Percentiles rank a stretch among this genome's conserved stretches.
These are phyloP conservation scores for Parascedosporium putredinis DNA, from an alignment of 2,329 filamentous ascomycete genomes.

Conservation along the genomic window DNA sequence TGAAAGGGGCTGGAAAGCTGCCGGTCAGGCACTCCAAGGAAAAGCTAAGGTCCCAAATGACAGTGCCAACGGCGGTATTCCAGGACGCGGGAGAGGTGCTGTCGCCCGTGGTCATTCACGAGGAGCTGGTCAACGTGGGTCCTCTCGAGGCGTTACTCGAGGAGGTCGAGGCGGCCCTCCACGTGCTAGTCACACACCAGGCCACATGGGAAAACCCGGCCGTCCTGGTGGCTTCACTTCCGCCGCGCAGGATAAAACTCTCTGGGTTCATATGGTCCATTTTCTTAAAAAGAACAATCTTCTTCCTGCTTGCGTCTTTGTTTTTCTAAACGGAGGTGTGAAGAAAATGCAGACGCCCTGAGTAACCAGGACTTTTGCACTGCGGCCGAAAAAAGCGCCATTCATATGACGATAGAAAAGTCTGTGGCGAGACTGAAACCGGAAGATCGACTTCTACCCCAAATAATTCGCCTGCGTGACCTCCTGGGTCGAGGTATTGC, in stretches of 20 bases:
- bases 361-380: slow-evolving; percentile 94
- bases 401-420: slow-evolving; percentile 95
- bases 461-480: slow-evolving; percentile 80
- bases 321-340: slow-evolving; percentile 98
- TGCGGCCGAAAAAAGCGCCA: slow-evolving; percentile 86
- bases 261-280: slow-evolving; percentile 94
- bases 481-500: slow-evolving; percentile 81
- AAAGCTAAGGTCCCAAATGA: slow-evolving; percentile 54
- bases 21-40: slow-evolving; percentile 70
- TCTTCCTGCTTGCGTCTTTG: slow-evolving; percentile 90
- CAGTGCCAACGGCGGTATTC: slow-evolving; percentile 23
- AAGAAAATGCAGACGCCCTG: slow-evolving; percentile 91
- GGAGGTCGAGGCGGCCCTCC: slow-evolving; percentile 43
- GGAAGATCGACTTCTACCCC: slow-evolving; percentile 81
- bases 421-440: slow-evolving; percentile 84
- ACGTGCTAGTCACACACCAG: slow-evolving; percentile 52
- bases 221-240: slow-evolving; percentile 78
- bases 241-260: slow-evolving; percentile 85
- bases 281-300: slow-evolving; percentile 79
- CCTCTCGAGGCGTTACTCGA: slow-evolving; percentile 40
- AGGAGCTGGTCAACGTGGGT: slow-evolving; percentile 11
- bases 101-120: slow-evolving; percentile 17
- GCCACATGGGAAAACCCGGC: slow-evolving; percentile 84
- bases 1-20: slow-evolving; percentile 90
- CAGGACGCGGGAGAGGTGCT: slow-evolving; percentile 26